Evolutionary conservation across 495 filamentous ascomycete genomes (phyloP).

Genomic region (Bathelium albidoporum): DNA sequence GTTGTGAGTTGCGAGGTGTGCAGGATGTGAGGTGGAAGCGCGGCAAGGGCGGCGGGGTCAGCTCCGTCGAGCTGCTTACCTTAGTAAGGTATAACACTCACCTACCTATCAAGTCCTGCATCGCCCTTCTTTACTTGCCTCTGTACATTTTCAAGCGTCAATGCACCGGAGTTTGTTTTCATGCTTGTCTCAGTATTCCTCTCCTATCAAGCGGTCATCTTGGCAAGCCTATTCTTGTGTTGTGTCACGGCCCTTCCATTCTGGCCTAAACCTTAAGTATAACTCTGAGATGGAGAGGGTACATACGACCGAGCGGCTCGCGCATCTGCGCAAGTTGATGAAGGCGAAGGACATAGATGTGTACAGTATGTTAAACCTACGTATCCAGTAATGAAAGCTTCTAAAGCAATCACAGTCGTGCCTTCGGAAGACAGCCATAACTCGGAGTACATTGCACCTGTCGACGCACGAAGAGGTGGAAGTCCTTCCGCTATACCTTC

Average conservation of each 20-base stretch:
- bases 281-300: constrained; percentile 68
- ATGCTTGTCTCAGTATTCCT: neutral
- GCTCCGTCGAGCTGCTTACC: neutral
- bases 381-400: neutral
- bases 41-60: neutral
- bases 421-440: constrained; percentile 97
- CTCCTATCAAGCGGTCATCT: neutral
- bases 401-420: constrained; percentile 51
- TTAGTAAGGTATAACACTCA: too few species aligned
- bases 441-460: constrained; percentile 93
- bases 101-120: neutral
- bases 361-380: constrained; percentile 58
- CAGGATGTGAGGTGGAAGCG: neutral
- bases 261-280: constrained; percentile 1
- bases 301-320: constrained; percentile 67
- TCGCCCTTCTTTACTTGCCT: neutral
- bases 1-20: too few species aligned
- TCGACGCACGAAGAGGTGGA: constrained; percentile 79
- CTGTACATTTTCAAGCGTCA: neutral
- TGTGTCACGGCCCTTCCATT: neutral
- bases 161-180: neutral
- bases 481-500: neutral
- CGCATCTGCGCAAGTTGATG: constrained; percentile 77
- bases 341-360: constrained; percentile 76
- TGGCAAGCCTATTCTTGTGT: neutral